Evolutionary conservation across 352 stramenopile species (phyloP).

Genomic region (Pseudoperonospora humuli): DNA sequence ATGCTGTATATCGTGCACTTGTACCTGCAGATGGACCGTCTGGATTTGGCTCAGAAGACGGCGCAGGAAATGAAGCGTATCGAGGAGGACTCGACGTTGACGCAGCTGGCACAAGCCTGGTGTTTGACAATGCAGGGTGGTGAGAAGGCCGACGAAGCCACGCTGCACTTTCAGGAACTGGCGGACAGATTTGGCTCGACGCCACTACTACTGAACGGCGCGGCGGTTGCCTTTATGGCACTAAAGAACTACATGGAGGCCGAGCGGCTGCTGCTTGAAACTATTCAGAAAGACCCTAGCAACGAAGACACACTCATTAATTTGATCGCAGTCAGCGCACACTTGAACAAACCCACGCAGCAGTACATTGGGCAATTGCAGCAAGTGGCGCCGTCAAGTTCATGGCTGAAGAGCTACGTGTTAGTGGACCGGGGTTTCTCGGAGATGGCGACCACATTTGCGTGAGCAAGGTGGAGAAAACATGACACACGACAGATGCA

Average conservation of each 20-base stretch:
- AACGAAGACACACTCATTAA: slow-evolving; percentile 93
- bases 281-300: slow-evolving; percentile 69
- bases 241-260: slow-evolving; percentile 87
- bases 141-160: slow-evolving; percentile 83
- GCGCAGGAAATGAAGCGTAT: slow-evolving; percentile 86
- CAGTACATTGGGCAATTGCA: slow-evolving; percentile 78
- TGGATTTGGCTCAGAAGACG: slow-evolving; percentile 88
- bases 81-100: slow-evolving; percentile 95
- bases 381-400: slow-evolving; percentile 58
- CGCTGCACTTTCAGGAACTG: slow-evolving; percentile 90
- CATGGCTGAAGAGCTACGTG: slow-evolving; percentile 66
- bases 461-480: no score
- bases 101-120: slow-evolving; percentile 90
- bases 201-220: slow-evolving; percentile 88
- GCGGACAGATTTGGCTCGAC: slow-evolving; percentile 91
- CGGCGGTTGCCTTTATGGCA: slow-evolving; percentile 88
- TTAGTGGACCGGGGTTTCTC: slow-evolving; percentile 60
- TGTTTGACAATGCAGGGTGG: slow-evolving; percentile 76
- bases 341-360: slow-evolving; percentile 82
- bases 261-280: slow-evolving; percentile 84
- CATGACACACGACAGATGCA: no score
- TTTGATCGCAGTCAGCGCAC: slow-evolving; percentile 85
- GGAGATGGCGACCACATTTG: slow-evolving; percentile 62
- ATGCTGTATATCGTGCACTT: slow-evolving; percentile 78
- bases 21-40: slow-evolving; percentile 91